These are phyloP conservation scores for Calocybe indica DNA, from an alignment of 768 basidiomycete genomes.

Conservation along the genomic window DNA sequence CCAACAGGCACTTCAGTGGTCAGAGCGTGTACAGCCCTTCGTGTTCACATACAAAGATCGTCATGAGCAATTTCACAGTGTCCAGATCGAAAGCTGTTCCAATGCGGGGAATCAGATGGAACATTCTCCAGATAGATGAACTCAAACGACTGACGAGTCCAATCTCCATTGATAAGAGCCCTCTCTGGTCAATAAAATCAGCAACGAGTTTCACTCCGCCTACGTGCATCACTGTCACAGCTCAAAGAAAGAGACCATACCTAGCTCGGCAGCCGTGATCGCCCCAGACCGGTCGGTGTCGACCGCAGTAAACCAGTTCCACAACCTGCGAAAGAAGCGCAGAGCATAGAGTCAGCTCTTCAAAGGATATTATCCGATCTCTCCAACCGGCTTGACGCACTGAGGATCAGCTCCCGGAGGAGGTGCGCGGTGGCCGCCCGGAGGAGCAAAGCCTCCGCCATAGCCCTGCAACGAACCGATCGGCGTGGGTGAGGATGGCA, in stretches of 20 bases:
- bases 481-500: not conserved
- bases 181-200: conserved; percentile 25
- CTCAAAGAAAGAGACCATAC: conserved; percentile 33
- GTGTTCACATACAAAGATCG: conserved; percentile 56
- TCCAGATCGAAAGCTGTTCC: conserved; percentile 73
- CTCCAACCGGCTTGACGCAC: conserved; percentile 33
- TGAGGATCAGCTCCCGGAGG: conserved; percentile 72
- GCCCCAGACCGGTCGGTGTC: conserved; percentile 65
- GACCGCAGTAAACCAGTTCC: conserved; percentile 68
- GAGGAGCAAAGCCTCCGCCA: conserved; percentile 32
- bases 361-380: not conserved
- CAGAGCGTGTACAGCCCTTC: not conserved
- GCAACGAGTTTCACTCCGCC: not conserved
- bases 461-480: conserved; percentile 20
- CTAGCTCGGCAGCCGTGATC: conserved; percentile 61
- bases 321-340: conserved; percentile 39
- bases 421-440: conserved; percentile 31
- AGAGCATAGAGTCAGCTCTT: not conserved
- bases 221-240: not conserved
- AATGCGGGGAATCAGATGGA: not conserved
- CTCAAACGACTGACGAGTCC: conserved; percentile 53
- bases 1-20: not conserved
- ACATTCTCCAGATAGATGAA: not conserved
- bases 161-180: conserved; percentile 57
- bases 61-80: conserved; percentile 82